Percentiles rank a stretch among this genome's conserved stretches.
Conservation (phyloP, 73 alveolate species). For the Halteria grandinella region DNA sequence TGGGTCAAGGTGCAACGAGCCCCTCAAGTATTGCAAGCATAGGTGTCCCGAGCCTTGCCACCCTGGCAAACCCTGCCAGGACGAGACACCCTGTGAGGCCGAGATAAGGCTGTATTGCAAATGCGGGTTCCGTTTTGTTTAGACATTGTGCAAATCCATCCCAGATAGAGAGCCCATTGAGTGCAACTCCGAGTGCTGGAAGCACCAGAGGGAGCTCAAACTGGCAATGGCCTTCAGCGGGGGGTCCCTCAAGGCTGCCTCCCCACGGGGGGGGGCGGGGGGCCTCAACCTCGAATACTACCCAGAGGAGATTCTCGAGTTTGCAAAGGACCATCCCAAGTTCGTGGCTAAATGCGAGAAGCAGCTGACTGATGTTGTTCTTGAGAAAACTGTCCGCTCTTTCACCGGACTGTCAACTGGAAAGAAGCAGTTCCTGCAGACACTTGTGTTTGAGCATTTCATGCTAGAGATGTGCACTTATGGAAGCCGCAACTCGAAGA, state of each 20-base stretch:
- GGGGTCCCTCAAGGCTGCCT: no score
- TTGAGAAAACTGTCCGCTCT: slow-evolving; percentile 16
- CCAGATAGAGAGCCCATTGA: slow-evolving; percentile 59
- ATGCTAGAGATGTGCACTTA: slow-evolving; percentile 57
- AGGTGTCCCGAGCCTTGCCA: slow-evolving; percentile 76
- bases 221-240: slow-evolving; percentile 68
- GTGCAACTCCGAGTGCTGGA: slow-evolving; percentile 72
- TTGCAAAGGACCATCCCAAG: slow-evolving; percentile 58
- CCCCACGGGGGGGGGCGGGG: slow-evolving; percentile 20
- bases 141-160: slow-evolving; percentile 28
- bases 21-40: slow-evolving; percentile 69
- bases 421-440: slow-evolving; percentile 12
- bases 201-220: slow-evolving; percentile 59
- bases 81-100: slow-evolving; percentile 71
- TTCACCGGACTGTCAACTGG: slow-evolving; percentile 38
- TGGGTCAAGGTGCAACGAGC: slow-evolving; percentile 67
- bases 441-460: slow-evolving; percentile 62
- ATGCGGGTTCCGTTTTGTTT: slow-evolving; percentile 73
- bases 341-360: slow-evolving; percentile 59
- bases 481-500: slow-evolving; percentile 32
- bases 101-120: slow-evolving; percentile 72
- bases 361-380: slow-evolving; percentile 55
- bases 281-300: slow-evolving; percentile 57
- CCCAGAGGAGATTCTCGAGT: slow-evolving; percentile 66
- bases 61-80: slow-evolving; percentile 73